These are phyloP conservation scores for Erucastrum elatum DNA, from an alignment of 345 rosid genomes.

Conservation along the genomic window DNA sequence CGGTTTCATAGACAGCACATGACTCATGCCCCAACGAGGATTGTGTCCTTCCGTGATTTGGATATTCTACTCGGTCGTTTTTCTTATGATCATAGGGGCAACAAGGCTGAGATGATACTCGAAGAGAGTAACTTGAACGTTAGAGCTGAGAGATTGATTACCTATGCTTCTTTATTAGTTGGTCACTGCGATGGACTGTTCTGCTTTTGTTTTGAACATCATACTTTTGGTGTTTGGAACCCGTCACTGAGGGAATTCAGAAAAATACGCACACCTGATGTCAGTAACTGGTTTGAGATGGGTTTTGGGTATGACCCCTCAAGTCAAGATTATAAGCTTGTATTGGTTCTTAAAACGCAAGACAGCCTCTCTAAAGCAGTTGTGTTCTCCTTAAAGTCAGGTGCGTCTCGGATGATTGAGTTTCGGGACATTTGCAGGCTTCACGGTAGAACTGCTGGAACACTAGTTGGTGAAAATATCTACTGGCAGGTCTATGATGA, in stretches of 20 bases:
- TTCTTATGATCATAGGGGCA: neutral
- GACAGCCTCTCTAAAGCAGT: neutral
- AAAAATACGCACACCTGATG: neutral
- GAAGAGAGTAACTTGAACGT: neutral
- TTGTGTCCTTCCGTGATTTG: neutral
- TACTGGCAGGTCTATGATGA: neutral
- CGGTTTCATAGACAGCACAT: neutral
- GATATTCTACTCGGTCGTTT: neutral
- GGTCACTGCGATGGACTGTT: neutral
- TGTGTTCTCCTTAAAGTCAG: neutral
- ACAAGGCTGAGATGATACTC: neutral
- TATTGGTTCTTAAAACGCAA: neutral
- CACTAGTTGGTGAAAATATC: neutral
- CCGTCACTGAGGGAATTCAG: neutral
- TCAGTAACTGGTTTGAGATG: neutral
- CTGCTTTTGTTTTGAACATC: neutral
- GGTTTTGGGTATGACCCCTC: neutral
- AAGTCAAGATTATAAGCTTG: neutral
- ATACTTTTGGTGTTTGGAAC: neutral
- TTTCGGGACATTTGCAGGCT: neutral
- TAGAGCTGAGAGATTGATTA: neutral
- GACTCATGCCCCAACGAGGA: neutral
- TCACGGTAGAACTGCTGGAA: neutral
- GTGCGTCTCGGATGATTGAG: neutral
- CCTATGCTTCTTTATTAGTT: neutral